Evolutionary conservation across 1,284 basidiomycete genomes (phyloP), one percentile per base, ranked within the genome.

Genomic region (Porodaedalea pini): DNA sequence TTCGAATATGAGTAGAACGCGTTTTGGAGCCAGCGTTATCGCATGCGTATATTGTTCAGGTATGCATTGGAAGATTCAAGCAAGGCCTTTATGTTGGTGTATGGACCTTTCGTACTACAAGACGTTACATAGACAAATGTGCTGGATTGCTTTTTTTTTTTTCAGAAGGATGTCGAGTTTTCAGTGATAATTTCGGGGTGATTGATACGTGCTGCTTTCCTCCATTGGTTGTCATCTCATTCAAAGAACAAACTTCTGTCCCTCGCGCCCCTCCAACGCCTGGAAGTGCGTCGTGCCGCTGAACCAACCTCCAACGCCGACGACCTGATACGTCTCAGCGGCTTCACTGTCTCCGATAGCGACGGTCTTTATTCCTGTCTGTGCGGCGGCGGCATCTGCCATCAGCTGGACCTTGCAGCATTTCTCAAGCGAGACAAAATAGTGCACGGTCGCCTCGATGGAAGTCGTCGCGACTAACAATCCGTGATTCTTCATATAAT

Each of bases 401-500:
- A 80, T 65, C 2, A 83, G 73, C 66, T 80, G 78, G 19, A 77
- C 77, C 56, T 79, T 74, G 66, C 81, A 83, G 32, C 65, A 73
- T 51, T 71, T 71, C 63, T 78, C 76, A 29, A 77, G 63, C 7
- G 71, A 59, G 49, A 72, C 67, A 66, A 70, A 75, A 63, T 71
- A 74, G 58, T 69, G 70, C 8, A 76, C 68, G 2, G 75, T 71
- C 4, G 71, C 67, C 59, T 78, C 76, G 54, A 78, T 75, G 23
- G 72, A 67, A 31, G 64, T 64, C 39, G 75, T 75, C 23, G 75
- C 75, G 5, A 79, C 75, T 50, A 86, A 74, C 36, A 81, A 69
- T 8, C 85, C 85, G 61, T 85, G 83, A 62, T 86, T 87, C 69
- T 84, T 75, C 25, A n/a, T n/a, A n/a, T n/a, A n/a, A n/a, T n/a